These are phyloP conservation scores for Parastagonospora nodorum DNA, from an alignment of 2,329 filamentous ascomycete genomes.

Conservation along the genomic window DNA sequence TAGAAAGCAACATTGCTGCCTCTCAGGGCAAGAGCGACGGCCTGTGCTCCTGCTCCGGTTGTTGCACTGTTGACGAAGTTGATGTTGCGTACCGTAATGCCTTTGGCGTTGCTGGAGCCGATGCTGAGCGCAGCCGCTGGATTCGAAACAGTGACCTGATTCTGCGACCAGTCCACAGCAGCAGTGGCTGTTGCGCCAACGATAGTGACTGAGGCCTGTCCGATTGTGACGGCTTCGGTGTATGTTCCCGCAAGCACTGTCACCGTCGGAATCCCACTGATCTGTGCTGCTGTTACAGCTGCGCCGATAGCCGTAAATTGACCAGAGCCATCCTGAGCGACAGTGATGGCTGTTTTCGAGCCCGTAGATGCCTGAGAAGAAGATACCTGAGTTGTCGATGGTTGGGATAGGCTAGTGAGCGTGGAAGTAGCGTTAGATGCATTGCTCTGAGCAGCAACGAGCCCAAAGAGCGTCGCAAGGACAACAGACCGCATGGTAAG, in stretches of 20 bases:
- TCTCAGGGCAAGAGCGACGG: conserved; percentile 34
- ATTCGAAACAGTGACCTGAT: conserved; percentile 46
- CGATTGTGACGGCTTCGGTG: conserved; percentile 48
- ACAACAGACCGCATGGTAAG: conserved; percentile 17
- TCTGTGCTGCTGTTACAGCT: conserved; percentile 52
- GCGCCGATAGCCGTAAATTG: conserved; percentile 54
- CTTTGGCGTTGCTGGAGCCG: conserved; percentile 34
- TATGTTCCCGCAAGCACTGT: conserved; percentile 54
- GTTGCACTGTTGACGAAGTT: conserved; percentile 45
- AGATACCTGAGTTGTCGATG: conserved; percentile 1
- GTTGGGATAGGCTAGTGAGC: conserved; percentile 4
- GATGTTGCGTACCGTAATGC: conserved; percentile 47
- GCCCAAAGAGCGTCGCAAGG: conserved; percentile 10
- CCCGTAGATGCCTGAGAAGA: conserved; percentile 9
- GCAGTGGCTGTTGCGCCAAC: conserved; percentile 38
- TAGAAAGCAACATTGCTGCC: conserved; percentile 53
- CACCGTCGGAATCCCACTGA: conserved; percentile 50
- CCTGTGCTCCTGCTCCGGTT: conserved; percentile 18
- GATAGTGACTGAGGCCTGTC: conserved; percentile 51
- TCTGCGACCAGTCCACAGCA: conserved; percentile 42
- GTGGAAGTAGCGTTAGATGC: conserved; percentile 5
- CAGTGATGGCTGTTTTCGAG: conserved; percentile 45
- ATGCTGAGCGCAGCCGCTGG: conserved; percentile 35
- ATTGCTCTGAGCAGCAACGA: conserved; percentile 20
- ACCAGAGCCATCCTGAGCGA: conserved; percentile 51